Conservation (phyloP, 2,329 filamentous ascomycete genomes). For the Colletotrichum sojae region DNA sequence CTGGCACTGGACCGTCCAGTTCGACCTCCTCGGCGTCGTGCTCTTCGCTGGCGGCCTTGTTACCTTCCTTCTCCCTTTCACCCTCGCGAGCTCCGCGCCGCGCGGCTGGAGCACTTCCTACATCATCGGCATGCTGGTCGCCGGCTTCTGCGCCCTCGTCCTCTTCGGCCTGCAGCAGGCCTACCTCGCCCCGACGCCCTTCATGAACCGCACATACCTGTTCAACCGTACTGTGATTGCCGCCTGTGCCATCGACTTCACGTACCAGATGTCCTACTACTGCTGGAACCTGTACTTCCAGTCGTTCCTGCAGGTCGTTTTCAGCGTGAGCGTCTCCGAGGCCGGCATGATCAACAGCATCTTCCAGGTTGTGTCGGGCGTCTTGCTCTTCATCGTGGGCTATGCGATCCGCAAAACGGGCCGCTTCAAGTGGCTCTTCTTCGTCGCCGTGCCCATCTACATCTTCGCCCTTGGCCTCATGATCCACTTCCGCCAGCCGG, state of each 20-base stretch:
- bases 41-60: slow-evolving; percentile 70
- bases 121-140: slow-evolving; percentile 72
- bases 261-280: slow-evolving; percentile 65
- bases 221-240: slow-evolving; percentile 66
- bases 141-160: slow-evolving; percentile 71
- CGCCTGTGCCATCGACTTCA: slow-evolving; percentile 60
- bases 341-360: slow-evolving; percentile 64
- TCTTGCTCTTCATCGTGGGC: slow-evolving; percentile 65
- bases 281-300: slow-evolving; percentile 69
- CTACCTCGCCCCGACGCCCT: slow-evolving; percentile 68
- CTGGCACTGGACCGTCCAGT: slow-evolving; percentile 67
- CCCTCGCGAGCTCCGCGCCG: slow-evolving; percentile 62
- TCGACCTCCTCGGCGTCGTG: slow-evolving; percentile 71
- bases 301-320: slow-evolving; percentile 69
- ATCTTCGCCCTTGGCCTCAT: slow-evolving; percentile 65
- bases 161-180: slow-evolving; percentile 70
- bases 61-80: slow-evolving; percentile 76
- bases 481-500: slow-evolving; percentile 57
- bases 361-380: slow-evolving; percentile 65
- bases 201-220: slow-evolving; percentile 68
- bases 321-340: slow-evolving; percentile 56
- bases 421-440: slow-evolving; percentile 63
- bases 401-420: slow-evolving; percentile 61
- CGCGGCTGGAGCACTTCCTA: slow-evolving; percentile 65
- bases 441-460: slow-evolving; percentile 64